These are phyloP conservation scores for Brasilioporus rufonigricans DNA, from an alignment of 768 basidiomycete genomes.

Conservation along the genomic window DNA sequence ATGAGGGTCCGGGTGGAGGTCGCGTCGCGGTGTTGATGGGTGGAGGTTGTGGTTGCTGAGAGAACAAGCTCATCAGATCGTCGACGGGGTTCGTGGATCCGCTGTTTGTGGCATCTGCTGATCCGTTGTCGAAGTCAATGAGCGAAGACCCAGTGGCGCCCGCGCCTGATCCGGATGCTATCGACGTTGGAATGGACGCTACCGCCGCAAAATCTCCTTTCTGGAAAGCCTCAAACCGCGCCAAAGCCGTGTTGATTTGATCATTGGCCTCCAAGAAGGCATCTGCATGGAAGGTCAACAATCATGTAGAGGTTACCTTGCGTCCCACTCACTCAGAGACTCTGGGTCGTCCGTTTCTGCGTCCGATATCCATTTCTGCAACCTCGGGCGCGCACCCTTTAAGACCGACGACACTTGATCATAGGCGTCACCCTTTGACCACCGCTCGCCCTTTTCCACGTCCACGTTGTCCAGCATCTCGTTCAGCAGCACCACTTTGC, in stretches of 20 bases:
- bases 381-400: slow-evolving; percentile 79
- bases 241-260: slow-evolving; percentile 90
- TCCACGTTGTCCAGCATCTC: slow-evolving; percentile 97
- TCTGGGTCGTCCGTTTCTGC: slow-evolving; percentile 88
- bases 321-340: slow-evolving; percentile 64
- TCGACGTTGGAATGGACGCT: slow-evolving; percentile 66
- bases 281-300: slow-evolving; percentile 44
- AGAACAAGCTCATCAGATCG: slow-evolving; percentile 67
- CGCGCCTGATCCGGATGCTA: slow-evolving; percentile 33
- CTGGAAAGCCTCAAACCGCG: slow-evolving; percentile 91
- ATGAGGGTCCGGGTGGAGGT: slow-evolving; percentile 17
- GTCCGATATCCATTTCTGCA: slow-evolving; percentile 98
- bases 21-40: slow-evolving; percentile 29
- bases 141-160: slow-evolving; percentile 45
- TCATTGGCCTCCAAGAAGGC: slow-evolving; percentile 96
- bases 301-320: neutral
- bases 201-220: slow-evolving; percentile 80
- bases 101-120: slow-evolving; percentile 17
- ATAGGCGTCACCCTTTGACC: slow-evolving; percentile 89
- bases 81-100: slow-evolving; percentile 34
- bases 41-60: slow-evolving; percentile 19
- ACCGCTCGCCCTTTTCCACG: slow-evolving; percentile 64
- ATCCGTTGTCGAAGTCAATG: slow-evolving; percentile 73
- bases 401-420: slow-evolving; percentile 92
- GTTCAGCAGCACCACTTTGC: slow-evolving; percentile 92